Base-by-base conservation (phyloP, 306 rosid genomes). In the Glycyrrhiza uralensis region DNA sequence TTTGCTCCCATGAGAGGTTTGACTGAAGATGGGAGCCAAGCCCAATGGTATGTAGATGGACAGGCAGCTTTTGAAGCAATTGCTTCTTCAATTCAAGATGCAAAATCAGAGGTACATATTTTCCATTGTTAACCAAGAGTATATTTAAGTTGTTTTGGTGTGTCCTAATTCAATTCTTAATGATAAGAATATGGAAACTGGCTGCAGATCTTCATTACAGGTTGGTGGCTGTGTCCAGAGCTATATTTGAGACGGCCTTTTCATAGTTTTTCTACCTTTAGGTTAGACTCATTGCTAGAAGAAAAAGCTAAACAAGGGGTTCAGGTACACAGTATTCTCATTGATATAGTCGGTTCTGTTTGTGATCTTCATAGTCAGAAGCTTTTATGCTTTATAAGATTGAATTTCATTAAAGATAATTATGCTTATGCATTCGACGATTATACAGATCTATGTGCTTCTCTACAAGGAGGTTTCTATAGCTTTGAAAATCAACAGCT, bases 211-310 rank as follows among this genome's bases (percentile, higher is more conserved):
- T 90, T 91, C 81, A 91, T 95, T 64, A 91, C 96, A 59, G 99
- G 97, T 66, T 95, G 99, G 99, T 95, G 99, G 99, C 71, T 95
- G 55, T 95, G 97, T 75, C 99, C 99, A 22, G 99, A 95, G 82
- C 59, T 95, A 80, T 95, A 89, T 82, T 76, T 95, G 44, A 84
- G 81, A 41, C 96, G 99, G 36, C 96, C 99, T 41, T 91, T 89
- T 85, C 71, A 80, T 80, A 59, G 81, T 62, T 86, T 79, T 80
- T 87, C 92, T 80, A 80, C 93, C 57, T 84, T 85, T 60, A 84
- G 90, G 85, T 87, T 95, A 58, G 97, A 95, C 33, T 45, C 81
- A 28, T 78, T 95, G 76, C 82, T 95, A 69, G 97, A 95, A 82
- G 91, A 84, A 74, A 95, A 91, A 74, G 99, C 99, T 58, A 91